Evolutionary conservation across 1,284 basidiomycete species (phyloP).

Genomic region (Cyathus pygmaeus): DNA sequence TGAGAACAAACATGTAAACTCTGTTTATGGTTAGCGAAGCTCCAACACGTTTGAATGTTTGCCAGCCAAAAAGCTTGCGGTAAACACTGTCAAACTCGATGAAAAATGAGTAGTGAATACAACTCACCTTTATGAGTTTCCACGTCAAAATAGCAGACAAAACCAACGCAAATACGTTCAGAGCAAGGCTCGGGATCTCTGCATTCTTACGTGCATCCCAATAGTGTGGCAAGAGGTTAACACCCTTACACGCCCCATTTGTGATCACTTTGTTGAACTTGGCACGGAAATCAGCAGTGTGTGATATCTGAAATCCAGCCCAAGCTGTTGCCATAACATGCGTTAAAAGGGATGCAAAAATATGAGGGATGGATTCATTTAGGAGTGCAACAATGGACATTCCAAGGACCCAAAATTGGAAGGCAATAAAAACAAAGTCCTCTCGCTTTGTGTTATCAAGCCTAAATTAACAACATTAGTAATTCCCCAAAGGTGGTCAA

Average conservation of each 20-base stretch:
- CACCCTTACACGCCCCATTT: slow-evolving; percentile 68
- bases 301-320: slow-evolving; percentile 71
- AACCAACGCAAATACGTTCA: slow-evolving; percentile 70
- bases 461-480: slow-evolving; percentile 43
- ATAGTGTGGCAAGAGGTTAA: slow-evolving; percentile 64
- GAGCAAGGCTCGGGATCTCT: slow-evolving; percentile 71
- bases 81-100: neutral
- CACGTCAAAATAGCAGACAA: slow-evolving; percentile 74
- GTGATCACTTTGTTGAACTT: slow-evolving; percentile 68
- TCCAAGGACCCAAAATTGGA: slow-evolving; percentile 83
- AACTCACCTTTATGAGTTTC: slow-evolving; percentile 74
- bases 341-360: slow-evolving; percentile 74
- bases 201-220: slow-evolving; percentile 65
- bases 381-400: slow-evolving; percentile 82
- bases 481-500: neutral
- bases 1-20: slow-evolving; percentile 76
- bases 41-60: slow-evolving; percentile 85
- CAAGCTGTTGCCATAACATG: slow-evolving; percentile 77
- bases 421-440: slow-evolving; percentile 79
- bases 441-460: slow-evolving; percentile 79
- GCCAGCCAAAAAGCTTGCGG: slow-evolving; percentile 77
- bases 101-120: neutral
- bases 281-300: slow-evolving; percentile 65
- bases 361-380: slow-evolving; percentile 85
- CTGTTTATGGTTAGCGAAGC: slow-evolving; percentile 79